A percentile compares a stretch with the other conserved stretches of the same genome.
Evolutionary conservation across 768 basidiomycete species (phyloP).

Genomic region (Rhodosporidiobolus odoratus): DNA sequence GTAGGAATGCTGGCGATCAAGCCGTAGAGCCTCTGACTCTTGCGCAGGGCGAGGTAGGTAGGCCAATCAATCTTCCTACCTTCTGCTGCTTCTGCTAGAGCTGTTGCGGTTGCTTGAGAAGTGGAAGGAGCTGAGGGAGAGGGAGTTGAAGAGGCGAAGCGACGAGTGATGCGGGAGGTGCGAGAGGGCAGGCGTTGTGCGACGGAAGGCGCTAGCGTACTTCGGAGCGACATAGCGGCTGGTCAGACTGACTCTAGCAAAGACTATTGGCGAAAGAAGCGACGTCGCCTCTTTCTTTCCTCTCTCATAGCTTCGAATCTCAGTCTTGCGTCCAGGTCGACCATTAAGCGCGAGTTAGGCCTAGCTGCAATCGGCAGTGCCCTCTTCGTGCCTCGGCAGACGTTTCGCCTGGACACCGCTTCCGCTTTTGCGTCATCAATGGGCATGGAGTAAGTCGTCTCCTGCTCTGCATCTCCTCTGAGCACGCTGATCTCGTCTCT

Average conservation of each 20-base stretch:
- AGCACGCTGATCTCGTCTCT: too few species aligned
- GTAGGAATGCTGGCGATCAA: constrained; percentile 39
- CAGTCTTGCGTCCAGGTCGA: too few species aligned
- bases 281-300: neutral
- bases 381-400: too few species aligned
- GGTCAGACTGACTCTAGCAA: neutral
- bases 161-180: neutral
- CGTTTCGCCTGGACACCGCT: too few species aligned
- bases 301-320: too few species aligned
- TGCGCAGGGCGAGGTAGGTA: constrained; percentile 33
- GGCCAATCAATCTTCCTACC: constrained; percentile 32
- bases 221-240: neutral
- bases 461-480: too few species aligned
- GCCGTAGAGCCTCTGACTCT: constrained; percentile 31
- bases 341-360: too few species aligned
- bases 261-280: neutral
- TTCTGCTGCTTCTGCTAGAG: neutral
- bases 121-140: neutral
- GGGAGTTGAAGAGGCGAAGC: constrained; percentile 1
- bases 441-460: too few species aligned
- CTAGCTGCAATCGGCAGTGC: too few species aligned
- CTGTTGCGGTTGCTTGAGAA: neutral
- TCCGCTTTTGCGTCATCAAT: too few species aligned
- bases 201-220: neutral
- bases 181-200: neutral